Evolutionary conservation across 2,329 filamentous ascomycete species (phyloP).

Genomic region (Neonectria coccinea): DNA sequence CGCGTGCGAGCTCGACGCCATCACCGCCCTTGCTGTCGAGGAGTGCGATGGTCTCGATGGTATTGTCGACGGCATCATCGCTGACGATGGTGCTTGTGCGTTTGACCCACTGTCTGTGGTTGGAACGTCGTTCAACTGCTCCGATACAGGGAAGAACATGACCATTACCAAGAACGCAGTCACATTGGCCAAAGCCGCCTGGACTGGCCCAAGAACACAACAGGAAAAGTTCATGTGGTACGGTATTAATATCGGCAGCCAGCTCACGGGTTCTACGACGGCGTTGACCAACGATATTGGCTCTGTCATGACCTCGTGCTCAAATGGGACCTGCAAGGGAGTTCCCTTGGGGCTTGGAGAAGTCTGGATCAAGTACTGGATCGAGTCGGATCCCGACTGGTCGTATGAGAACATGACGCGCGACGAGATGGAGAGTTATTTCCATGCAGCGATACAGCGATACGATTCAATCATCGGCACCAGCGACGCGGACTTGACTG

Average conservation of each 20-base stretch:
- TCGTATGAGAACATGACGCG: conserved; percentile 20
- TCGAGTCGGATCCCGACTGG: conserved; percentile 5
- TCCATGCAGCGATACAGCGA: not conserved
- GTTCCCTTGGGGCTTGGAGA: conserved; percentile 15
- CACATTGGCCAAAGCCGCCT: conserved; percentile 18
- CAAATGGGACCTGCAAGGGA: not conserved
- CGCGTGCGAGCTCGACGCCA: conserved; percentile 20
- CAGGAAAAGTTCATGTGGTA: conserved; percentile 13
- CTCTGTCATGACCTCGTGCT: conserved; percentile 3
- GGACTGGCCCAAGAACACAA: conserved; percentile 12
- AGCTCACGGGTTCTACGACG: conserved; percentile 2
- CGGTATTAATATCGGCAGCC: conserved; percentile 9
- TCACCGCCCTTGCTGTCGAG: not conserved
- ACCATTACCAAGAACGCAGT: conserved; percentile 20
- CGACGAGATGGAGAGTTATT: conserved; percentile 2
- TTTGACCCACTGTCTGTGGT: conserved; percentile 6
- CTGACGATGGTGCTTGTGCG: not conserved
- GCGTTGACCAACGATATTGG: conserved; percentile 17
- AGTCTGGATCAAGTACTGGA: conserved; percentile 11
- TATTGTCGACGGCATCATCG: conserved; percentile 15
- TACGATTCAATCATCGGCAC: conserved; percentile 13
- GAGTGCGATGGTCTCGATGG: conserved; percentile 11
- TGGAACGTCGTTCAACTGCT: conserved; percentile 18
- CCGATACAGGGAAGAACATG: not conserved
- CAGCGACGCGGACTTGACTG: conserved; percentile 4